Conservation (phyloP, 495 filamentous ascomycete genomes). For the Halenospora varia region DNA sequence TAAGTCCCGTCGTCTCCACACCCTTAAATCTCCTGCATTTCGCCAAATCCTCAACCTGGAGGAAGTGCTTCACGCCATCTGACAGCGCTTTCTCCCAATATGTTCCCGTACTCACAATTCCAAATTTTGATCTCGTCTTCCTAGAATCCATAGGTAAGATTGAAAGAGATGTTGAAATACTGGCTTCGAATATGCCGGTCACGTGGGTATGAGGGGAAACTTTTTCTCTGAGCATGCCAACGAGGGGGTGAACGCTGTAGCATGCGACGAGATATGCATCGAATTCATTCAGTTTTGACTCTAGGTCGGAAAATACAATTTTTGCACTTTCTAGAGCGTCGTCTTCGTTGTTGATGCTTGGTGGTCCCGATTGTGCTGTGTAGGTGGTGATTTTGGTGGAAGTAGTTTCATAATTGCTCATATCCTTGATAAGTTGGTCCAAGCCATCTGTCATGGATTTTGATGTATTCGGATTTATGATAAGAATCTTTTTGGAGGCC, state of each 20-base stretch:
- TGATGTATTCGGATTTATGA: slow-evolving; percentile 92
- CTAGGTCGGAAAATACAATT: slow-evolving; percentile 54
- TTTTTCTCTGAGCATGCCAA: slow-evolving; percentile 49
- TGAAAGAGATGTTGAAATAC: slow-evolving; percentile 55
- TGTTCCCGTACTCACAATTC: slow-evolving; percentile 84
- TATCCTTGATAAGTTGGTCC: slow-evolving; percentile 54
- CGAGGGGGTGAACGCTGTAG: slow-evolving; percentile 84
- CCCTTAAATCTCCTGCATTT: slow-evolving; percentile 56
- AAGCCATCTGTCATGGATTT: slow-evolving; percentile 75
- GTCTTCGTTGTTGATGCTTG: slow-evolving; percentile 61
- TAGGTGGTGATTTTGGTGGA: slow-evolving; percentile 41
- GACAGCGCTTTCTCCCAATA: slow-evolving; percentile 74
- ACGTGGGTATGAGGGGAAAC: slow-evolving; percentile 36
- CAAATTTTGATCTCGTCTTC: slow-evolving; percentile 51
- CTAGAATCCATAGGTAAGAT: slow-evolving; percentile 24
- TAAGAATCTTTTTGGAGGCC: slow-evolving; percentile 49
- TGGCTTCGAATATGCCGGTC: slow-evolving; percentile 86
- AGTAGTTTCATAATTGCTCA: slow-evolving; percentile 26
- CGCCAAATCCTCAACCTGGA: slow-evolving; percentile 32
- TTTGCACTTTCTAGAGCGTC: slow-evolving; percentile 45
- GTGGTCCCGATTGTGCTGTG: slow-evolving; percentile 49
- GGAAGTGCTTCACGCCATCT: slow-evolving; percentile 52
- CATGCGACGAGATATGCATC: slow-evolving; percentile 84
- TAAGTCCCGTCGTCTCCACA: slow-evolving; percentile 78
- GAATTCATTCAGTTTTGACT: slow-evolving; percentile 42